Conservation (phyloP, 2,329 filamentous ascomycete genomes). For the Thermothelomyces thermophilus region DNA sequence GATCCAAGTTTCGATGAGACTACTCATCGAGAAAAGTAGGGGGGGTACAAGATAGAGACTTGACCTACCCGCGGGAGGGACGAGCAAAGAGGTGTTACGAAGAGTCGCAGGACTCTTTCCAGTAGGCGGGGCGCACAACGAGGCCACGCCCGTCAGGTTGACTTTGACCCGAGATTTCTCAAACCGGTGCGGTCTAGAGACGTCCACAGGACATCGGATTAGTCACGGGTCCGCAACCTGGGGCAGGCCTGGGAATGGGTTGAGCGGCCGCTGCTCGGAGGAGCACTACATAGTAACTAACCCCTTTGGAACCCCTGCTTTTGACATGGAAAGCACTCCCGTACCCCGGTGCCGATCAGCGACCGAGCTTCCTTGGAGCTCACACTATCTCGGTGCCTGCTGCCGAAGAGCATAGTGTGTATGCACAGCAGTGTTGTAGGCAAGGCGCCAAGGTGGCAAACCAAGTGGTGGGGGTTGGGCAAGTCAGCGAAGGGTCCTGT, state of each 20-base stretch:
- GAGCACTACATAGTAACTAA: too few relatives aligned
- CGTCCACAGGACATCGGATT: too few relatives aligned
- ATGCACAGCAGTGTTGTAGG: too few relatives aligned
- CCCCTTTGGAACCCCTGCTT: neutral
- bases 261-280: slow-evolving; percentile 10
- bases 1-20: slow-evolving; percentile 5
- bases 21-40: neutral
- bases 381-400: slow-evolving; percentile 6
- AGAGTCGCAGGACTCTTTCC: neutral
- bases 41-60: too few relatives aligned
- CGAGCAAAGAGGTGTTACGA: slow-evolving; percentile 1
- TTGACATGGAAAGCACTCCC: neutral
- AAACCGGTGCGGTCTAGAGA: neutral
- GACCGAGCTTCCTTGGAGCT: neutral
- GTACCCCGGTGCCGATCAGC: neutral
- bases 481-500: neutral
- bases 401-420: neutral
- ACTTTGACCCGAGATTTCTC: neutral
- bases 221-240: too few relatives aligned
- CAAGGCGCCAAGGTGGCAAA: neutral
- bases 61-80: neutral
- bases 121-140: slow-evolving; percentile 1
- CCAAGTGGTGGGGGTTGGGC: neutral
- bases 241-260: neutral
- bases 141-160: slow-evolving; percentile 10